These are phyloP conservation scores for Keqinozyma sinolaborantium DNA, from an alignment of 1,139 yeast genomes.

Conservation along the genomic window DNA sequence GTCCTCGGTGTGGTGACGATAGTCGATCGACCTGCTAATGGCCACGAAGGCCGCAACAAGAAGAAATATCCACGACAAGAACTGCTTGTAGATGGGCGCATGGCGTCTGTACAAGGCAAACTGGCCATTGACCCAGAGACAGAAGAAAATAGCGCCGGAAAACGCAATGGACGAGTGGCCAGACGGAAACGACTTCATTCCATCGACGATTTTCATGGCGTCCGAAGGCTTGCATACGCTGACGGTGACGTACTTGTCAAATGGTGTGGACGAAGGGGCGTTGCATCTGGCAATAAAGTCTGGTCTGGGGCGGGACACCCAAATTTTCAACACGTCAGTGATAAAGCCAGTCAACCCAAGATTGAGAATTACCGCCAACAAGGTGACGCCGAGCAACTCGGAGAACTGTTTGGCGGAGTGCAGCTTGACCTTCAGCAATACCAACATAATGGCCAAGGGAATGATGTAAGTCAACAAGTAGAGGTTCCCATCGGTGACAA, in stretches of 20 bases:
- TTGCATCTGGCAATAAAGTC: conserved; percentile 44
- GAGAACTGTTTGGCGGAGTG: conserved; percentile 5
- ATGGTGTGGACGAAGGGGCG: conserved; percentile 27
- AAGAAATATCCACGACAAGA: conserved; percentile 21
- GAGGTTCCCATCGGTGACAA: conserved; percentile 30
- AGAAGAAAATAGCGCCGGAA: conserved; percentile 34
- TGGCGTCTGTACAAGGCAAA: conserved; percentile 13
- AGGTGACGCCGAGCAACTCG: conserved; percentile 18
- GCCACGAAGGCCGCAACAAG: conserved; percentile 34
- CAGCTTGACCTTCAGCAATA: conserved; percentile 3
- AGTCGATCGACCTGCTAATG: conserved; percentile 39
- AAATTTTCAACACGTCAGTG: conserved; percentile 42
- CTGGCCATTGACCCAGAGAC: conserved; percentile 42
- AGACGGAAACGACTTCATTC: conserved; percentile 45
- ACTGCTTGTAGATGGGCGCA: conserved; percentile 9
- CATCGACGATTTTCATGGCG: conserved; percentile 39
- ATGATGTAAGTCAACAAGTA: conserved; percentile 21
- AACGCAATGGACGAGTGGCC: conserved; percentile 47
- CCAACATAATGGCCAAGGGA: conserved; percentile 17
- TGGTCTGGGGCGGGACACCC: conserved; percentile 48
- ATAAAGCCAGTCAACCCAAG: conserved; percentile 18
- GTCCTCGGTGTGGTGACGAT: conserved; percentile 43
- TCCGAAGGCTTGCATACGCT: conserved; percentile 34
- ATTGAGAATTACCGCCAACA: conserved; percentile 22
- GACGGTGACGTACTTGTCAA: conserved; percentile 27